These are phyloP conservation scores for apple (Malus domestica) DNA, from an alignment of 306 rosid species.

Conservation along the genomic window ASM211411v1 NC_041797.1:14530001-14530500, in stretches of 20 bases:
- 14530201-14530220: conserved; percentile 26
- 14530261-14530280: conserved; percentile 41
- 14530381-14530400: background rate
- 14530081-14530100: background rate
- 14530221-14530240: conserved; percentile 37
- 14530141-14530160: conserved; percentile 43
- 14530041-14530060: conserved; percentile 45
- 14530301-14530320: conserved; percentile 45
- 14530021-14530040: conserved; percentile 62
- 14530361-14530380: conserved; percentile 64
- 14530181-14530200: conserved; percentile 43
- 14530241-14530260: conserved; percentile 55
- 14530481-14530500: background rate
- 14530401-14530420: background rate
- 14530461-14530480: background rate
- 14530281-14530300: conserved; percentile 25
- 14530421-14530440: background rate
- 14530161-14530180: conserved; percentile 48
- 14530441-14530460: background rate
- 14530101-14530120: background rate
- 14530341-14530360: conserved; percentile 75
- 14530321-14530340: conserved; percentile 83
- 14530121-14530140: no score
- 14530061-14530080: background rate
- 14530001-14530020: conserved; percentile 67